Base-by-base conservation (phyloP, 306 rosid species). In the Astragalus membranaceus region DNA sequence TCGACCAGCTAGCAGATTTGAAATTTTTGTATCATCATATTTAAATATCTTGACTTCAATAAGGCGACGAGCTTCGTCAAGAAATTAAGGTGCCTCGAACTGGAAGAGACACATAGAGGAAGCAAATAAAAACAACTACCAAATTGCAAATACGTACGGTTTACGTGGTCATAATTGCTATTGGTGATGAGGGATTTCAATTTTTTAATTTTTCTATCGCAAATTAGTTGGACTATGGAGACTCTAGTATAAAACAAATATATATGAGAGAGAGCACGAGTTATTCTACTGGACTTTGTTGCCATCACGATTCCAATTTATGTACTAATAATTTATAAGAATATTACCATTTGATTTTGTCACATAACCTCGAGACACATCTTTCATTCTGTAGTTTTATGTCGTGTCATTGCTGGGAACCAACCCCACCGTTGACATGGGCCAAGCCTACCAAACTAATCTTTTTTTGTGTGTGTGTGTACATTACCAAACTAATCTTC, bases 391-490 rank as follows among this genome's bases (percentile, higher is more conserved):
- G 9, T n/a, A 13, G 32, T 9, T 26, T 4, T 4, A 6, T 35
- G 68, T 51, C 48, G 35, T 53, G 7, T 44, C 42, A 42, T 5
- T 54, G 73, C 17, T 36, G 55, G 73, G 47, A 44, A 71, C 57
- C 75, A 60, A 67, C 46, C 50, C 10, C 42, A 11, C 54, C 49
- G 47, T 73, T 79, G 83, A 73, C 71, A n/a, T 13, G 37, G 11
- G 44, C 39, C 3, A 51, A 10, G 32, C 5, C 8, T 10, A 55
- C 35, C 12, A 12, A 29, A 26, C 15, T 33, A 26, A 17, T 30
- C 53, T 58, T 44, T 33, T 23, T 26, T 26, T 26, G 23, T 26
- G 30, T 26, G 3, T 26, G 57, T 7, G 41, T 36, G 41, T 36
- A 36, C 41, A 26, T 26, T 26, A 26, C 30, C 30, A 76, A 69